Base-by-base conservation (phyloP, 1,284 basidiomycete species). In the Rhodotorula sp. region DNA sequence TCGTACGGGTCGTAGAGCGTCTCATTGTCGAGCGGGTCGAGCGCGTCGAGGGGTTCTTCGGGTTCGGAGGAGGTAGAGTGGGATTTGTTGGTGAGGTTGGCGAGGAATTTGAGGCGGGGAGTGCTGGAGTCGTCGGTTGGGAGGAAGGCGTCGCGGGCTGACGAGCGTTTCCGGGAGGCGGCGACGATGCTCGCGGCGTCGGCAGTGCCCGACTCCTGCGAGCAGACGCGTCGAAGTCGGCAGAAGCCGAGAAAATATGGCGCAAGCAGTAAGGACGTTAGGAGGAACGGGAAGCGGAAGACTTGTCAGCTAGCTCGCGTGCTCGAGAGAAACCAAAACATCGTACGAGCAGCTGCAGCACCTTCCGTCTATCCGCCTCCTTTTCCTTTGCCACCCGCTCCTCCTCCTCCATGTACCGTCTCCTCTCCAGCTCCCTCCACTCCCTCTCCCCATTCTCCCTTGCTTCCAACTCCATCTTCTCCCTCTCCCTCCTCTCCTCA, bases 391-490 rank as follows among this genome's bases (percentile, higher is more conserved):
- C 72, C 17, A 80, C 77, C 30, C 67, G 63, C 57, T 71, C 59
- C 39, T 61, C 60, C 39, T 69, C 62, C 54, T 66, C 85, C 83
- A n/a, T 86, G 84, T 47, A 88, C 84, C 73, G 89, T 87, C 52
- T 85, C 84, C 27, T 89, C 90, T 55, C 89, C 85, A 53, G 86
- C 83, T 80, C 91, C 88, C 53, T 63, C 71, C 59, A 69, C 66
- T 71, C 68, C 24, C 59, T 57, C 77, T 91, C 90, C 61, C 84
- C 82, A 27, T 78, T 78, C 52, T 78, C 75, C 47, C 75, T 89
- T 75, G 90, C 86, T 74, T 90, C 88, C 79, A 87, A 85, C 44
- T 90, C 82, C 22, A 85, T 86, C 5, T 84, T 85, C 70, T 91
- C 90, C 32, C 87, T 85, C 76, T 89, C 89, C 67, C 56, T 52